Conservation (phyloP, 1,284 basidiomycete genomes). For the Cutaneotrichosporon sp. region DNA sequence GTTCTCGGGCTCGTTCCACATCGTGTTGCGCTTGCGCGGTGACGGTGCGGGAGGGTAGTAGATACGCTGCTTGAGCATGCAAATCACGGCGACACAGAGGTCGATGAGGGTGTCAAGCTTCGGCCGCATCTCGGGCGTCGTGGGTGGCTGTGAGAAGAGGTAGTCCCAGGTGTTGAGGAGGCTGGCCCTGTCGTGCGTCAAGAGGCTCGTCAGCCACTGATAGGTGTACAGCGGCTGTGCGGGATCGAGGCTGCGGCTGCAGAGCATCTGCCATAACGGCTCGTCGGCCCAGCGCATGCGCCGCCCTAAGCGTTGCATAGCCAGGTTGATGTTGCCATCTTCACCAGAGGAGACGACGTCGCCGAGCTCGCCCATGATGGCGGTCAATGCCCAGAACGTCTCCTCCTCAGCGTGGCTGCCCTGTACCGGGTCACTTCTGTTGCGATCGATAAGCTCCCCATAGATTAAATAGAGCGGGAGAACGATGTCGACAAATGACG, state of each 20-base stretch:
- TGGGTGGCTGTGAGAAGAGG: slow-evolving; percentile 41
- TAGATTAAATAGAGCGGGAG: slow-evolving; percentile 49
- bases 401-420: slow-evolving; percentile 43
- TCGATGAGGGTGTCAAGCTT: slow-evolving; percentile 46
- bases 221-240: slow-evolving; percentile 39
- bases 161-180: slow-evolving; percentile 48
- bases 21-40: slow-evolving; percentile 11
- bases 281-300: slow-evolving; percentile 47
- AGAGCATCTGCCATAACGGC: slow-evolving; percentile 32
- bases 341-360: slow-evolving; percentile 22
- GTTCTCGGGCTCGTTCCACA: slow-evolving; percentile 21
- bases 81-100: slow-evolving; percentile 44
- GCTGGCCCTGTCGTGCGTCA: slow-evolving; percentile 34
- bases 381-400: slow-evolving; percentile 47
- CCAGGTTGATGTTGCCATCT: slow-evolving; percentile 16
- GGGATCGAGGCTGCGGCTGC: slow-evolving; percentile 40
- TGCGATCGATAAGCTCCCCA: slow-evolving; percentile 21
- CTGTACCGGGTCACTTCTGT: slow-evolving; percentile 6
- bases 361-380: slow-evolving; percentile 41
- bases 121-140: slow-evolving; percentile 29
- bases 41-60: slow-evolving; percentile 17
- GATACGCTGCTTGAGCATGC: slow-evolving; percentile 35
- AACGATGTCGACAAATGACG: slow-evolving; percentile 47
- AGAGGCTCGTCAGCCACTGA: slow-evolving; percentile 42
- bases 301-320: slow-evolving; percentile 31